phyloP scores from a whole-genome alignment of 2,329 filamentous ascomycete species.

The Amesomyces nigricolor region DNA sequence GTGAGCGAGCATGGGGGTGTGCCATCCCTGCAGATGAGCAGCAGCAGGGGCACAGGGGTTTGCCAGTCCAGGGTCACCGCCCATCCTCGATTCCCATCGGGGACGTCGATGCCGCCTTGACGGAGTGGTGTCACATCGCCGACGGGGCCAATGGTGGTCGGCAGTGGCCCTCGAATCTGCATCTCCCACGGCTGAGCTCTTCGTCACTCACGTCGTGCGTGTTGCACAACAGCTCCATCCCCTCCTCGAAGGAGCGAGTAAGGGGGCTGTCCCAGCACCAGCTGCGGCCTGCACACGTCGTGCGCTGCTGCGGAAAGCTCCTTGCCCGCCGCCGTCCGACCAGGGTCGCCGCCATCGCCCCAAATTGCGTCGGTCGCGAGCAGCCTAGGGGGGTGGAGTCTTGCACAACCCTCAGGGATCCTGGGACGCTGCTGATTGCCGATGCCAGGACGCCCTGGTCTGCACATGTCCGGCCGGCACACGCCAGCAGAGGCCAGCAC shows the following conservation, averaged over 20 bases:
- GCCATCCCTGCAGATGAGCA: conserved; percentile 1
- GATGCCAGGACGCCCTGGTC: conserved; percentile 15
- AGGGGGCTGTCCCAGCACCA: too few species aligned
- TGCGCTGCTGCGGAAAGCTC: not conserved
- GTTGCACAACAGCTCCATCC: too few species aligned
- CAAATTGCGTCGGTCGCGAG: conserved; percentile 17
- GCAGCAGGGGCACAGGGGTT: not conserved
- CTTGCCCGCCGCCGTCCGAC: not conserved
- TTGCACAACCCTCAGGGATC: conserved; percentile 13
- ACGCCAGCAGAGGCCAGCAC: too few species aligned
- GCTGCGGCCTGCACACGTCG: too few species aligned
- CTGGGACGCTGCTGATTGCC: conserved; percentile 21
- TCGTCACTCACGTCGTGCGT: too few species aligned
- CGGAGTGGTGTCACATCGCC: not conserved
- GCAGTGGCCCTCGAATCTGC: not conserved
- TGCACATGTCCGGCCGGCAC: conserved; percentile 14
- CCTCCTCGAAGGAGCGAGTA: too few species aligned
- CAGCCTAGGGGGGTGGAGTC: conserved; percentile 19
- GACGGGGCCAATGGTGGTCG: not conserved
- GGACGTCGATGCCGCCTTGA: not conserved
- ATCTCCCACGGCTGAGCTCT: too few species aligned
- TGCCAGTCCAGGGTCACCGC: not conserved
- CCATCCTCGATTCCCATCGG: not conserved
- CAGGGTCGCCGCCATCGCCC: not conserved
- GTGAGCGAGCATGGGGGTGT: not conserved